Evolutionary conservation across 1,139 yeast species (phyloP).

Genomic region (Yamadazyma oceani): DNA sequence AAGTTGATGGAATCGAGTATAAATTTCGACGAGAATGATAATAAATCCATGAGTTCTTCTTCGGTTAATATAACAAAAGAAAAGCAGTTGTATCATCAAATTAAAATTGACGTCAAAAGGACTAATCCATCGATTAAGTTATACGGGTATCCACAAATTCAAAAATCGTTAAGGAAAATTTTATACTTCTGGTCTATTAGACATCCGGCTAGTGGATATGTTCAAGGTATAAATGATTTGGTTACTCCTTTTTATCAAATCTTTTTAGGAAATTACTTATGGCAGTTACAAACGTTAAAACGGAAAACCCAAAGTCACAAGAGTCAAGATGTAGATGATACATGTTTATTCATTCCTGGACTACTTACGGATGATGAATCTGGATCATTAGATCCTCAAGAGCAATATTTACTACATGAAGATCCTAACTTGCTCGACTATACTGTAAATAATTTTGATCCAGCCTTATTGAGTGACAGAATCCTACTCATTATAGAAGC

Average conservation of each 20-base stretch:
- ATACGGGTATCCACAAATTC: constrained; percentile 70
- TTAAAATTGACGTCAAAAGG: constrained; percentile 90
- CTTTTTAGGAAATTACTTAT: constrained; percentile 69
- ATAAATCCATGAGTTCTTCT: constrained; percentile 14
- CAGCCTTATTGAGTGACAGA: constrained; percentile 56
- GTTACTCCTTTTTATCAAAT: constrained; percentile 94
- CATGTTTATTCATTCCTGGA: constrained; percentile 36
- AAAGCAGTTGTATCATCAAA: constrained; percentile 90
- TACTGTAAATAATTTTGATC: constrained; percentile 54
- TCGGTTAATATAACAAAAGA: constrained; percentile 42
- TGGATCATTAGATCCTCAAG: constrained; percentile 13
- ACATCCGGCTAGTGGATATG: constrained; percentile 98
- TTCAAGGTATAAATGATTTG: constrained; percentile 96
- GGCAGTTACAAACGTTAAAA: constrained; percentile 39
- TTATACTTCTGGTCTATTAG: constrained; percentile 94
- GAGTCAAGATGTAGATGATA: constrained; percentile 23
- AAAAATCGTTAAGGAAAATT: constrained; percentile 74
- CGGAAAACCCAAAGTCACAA: constrained; percentile 15
- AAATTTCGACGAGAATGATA: constrained; percentile 51
- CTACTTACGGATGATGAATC: constrained; percentile 27
- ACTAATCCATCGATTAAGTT: constrained; percentile 84
- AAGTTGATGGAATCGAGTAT: constrained; percentile 23
- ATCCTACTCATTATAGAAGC: constrained; percentile 64
- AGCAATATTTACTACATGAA: constrained; percentile 23
- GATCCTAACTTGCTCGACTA: constrained; percentile 27